Evolutionary conservation across 169 alveolate genomes (phyloP).

Genomic region (Plasmodium relictum): DNA sequence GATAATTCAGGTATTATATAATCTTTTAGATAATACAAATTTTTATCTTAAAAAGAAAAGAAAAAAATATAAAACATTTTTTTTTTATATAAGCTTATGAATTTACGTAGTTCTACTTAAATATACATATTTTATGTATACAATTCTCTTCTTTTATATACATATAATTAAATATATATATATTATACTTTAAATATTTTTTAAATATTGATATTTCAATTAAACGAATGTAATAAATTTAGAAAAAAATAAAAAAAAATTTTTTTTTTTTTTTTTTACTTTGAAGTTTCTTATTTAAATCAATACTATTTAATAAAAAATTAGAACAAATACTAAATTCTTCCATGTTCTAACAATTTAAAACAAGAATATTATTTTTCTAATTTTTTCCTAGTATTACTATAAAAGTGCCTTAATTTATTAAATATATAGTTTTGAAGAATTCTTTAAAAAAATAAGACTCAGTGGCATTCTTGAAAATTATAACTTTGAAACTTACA

Average conservation of each 20-base stretch:
- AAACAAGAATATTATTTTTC: no score
- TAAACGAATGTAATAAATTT: background rate
- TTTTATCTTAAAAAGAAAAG: constrained; percentile 30
- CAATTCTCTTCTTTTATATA: background rate
- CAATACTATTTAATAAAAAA: background rate
- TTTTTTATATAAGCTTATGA: background rate
- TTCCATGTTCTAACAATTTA: background rate
- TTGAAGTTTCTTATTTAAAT: constrained; percentile 25
- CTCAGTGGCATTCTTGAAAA: no score
- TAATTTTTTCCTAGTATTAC: background rate
- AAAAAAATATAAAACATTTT: background rate
- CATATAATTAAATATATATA: constrained; percentile 2
- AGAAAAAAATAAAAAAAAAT: background rate
- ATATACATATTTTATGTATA: background rate
- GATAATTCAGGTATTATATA: constrained; percentile 21
- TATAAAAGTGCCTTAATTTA: background rate
- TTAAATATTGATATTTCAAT: no score
- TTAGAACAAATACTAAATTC: background rate
- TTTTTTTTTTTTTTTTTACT: constrained; percentile 20
- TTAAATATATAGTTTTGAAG: no score
- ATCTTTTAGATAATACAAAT: constrained; percentile 5
- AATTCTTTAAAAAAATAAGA: no score
- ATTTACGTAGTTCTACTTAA: background rate
- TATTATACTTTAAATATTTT: background rate
- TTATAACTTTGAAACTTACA: no score